Base-by-base conservation (phyloP, 192 early-diverging fungal species). In the Anaeromyces robustus region DNA sequence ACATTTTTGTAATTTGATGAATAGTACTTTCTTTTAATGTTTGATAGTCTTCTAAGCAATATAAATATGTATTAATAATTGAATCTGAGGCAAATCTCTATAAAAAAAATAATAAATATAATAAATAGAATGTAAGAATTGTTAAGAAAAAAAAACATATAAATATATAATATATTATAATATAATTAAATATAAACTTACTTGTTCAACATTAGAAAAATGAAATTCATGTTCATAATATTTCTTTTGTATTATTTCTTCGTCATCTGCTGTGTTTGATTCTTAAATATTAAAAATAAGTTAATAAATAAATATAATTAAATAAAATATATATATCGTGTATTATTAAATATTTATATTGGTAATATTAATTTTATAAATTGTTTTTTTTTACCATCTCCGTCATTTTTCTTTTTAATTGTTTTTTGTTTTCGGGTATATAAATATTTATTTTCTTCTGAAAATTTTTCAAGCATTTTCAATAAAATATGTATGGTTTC, bases 381-480 rank as follows among this genome's bases (percentile, higher is more conserved):
- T 41, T 41, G 13, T 14, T 16, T 41, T 2, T 41, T 41, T 12
- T 12, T 68, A 68, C 52, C 52, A 68, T 52, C 19, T 22, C 28
- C 26, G 6, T 68, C 18, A 52, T 52, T 22, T n/a, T 68, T 68
- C 52, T 68, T 68, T 68, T n/a, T 68, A n/a, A n/a, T n/a, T 9
- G 18, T 7, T n/a, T 68, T 68, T 9, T 68, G 52, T 68, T 68
- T 68, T n/a, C 52, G 52, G 52, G 52, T 68, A 68, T 68, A 68
- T 68, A 68, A n/a, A 68, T 68, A n/a, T 18, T 68, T 68, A 68
- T 91, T 89, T 5, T 80, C 81, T 78, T 90, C 87, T 2, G 88
- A 87, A 84, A 85, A 94, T 5, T 77, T 82, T 78, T 94, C 90
- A 78, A 94, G 80, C 82, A 90, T 88, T 77, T 89, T 90, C 11